phyloP scores from a whole-genome alignment of 2,329 filamentous ascomycete genomes.

The Exserohilum turcica region DNA sequence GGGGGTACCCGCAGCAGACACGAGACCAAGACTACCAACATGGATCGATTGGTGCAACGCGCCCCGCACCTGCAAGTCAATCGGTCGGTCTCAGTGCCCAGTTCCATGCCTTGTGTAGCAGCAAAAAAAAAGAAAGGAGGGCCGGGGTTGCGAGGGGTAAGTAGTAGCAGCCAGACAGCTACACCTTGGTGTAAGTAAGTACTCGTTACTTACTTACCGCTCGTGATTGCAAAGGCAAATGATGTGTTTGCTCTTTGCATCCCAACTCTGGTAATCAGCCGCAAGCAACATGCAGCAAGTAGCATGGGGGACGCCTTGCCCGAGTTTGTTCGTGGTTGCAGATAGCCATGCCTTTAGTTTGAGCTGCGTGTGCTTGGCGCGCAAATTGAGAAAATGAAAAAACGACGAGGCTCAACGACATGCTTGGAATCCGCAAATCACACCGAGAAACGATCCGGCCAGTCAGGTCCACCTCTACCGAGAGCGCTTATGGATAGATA shows the following conservation, averaged over 20 bases:
- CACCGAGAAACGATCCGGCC: background rate
- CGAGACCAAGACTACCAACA: background rate
- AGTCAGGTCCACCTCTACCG: background rate
- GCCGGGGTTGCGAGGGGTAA: background rate
- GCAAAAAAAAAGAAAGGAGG: background rate
- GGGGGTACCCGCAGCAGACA: background rate
- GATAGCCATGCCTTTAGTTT: background rate
- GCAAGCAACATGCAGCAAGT: background rate
- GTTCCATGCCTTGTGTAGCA: too few species aligned
- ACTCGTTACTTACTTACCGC: too few species aligned
- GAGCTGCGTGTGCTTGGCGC: slow-evolving; percentile 12
- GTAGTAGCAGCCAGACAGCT: too few species aligned
- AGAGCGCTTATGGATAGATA: background rate
- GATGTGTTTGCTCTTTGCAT: too few species aligned
- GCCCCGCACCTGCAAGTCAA: background rate
- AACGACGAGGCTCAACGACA: slow-evolving; percentile 12
- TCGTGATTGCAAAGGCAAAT: too few species aligned
- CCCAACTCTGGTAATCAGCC: too few species aligned
- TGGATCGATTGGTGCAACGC: background rate
- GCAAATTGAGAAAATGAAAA: slow-evolving; percentile 12
- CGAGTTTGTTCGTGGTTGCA: slow-evolving; percentile 3
- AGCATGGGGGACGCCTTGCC: background rate
- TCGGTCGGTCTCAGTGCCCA: background rate
- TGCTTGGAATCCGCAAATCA: background rate
- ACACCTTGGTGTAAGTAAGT: too few species aligned